These are phyloP conservation scores for Willaertia magna DNA, from an alignment of 208 protist genomes.

Conservation along the genomic window DNA sequence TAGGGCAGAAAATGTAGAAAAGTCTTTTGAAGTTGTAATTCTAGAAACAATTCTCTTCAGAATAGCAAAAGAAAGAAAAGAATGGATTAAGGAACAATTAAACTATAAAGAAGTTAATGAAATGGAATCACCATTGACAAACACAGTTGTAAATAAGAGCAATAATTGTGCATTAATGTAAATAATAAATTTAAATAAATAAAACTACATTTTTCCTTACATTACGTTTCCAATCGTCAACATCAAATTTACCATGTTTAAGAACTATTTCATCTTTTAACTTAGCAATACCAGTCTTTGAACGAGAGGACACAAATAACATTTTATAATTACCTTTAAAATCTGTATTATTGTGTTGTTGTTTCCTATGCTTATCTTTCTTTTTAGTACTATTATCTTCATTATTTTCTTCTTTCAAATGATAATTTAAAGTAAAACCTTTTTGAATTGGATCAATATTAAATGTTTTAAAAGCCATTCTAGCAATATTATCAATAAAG, in stretches of 20 bases:
- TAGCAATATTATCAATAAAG: background rate
- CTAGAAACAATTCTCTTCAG: too few relatives aligned
- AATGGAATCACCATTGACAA: too few relatives aligned
- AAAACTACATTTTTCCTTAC: background rate
- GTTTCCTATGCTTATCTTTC: background rate
- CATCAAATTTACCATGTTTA: background rate
- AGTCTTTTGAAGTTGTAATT: too few relatives aligned
- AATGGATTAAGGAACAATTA: too few relatives aligned
- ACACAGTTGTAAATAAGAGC: too few relatives aligned
- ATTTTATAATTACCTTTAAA: background rate
- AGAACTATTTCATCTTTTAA: background rate
- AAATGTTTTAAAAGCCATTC: background rate
- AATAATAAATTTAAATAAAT: background rate
- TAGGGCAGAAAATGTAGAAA: too few relatives aligned
- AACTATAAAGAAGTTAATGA: too few relatives aligned
- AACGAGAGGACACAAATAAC: background rate
- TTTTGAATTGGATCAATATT: background rate
- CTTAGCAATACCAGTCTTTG: background rate
- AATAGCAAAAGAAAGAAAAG: too few relatives aligned
- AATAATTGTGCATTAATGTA: too few relatives aligned
- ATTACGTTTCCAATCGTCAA: background rate
- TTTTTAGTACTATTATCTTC: too few relatives aligned
- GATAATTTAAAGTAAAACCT: background rate
- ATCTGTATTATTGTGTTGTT: background rate
- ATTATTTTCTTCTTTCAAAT: background rate